These are phyloP conservation scores for Macrotyloma uniflorum DNA, from an alignment of 306 rosid genomes.

Conservation along the genomic window DNA sequence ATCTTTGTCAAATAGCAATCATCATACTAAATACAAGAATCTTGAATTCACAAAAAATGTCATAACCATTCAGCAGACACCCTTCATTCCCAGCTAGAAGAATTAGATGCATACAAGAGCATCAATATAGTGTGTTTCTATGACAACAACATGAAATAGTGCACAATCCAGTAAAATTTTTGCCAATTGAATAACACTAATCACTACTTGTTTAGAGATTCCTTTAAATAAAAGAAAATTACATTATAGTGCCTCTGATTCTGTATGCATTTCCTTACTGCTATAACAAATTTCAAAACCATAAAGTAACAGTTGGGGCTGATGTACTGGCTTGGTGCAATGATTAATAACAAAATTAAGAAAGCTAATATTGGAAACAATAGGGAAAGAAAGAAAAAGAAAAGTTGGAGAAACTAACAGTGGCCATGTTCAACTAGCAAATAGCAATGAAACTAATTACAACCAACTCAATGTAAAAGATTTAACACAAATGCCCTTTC, in stretches of 20 bases:
- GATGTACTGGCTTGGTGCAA: not conserved
- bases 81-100: not conserved
- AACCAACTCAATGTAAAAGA: not conserved
- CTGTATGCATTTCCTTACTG: not conserved
- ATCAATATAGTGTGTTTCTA: not conserved
- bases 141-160: not conserved
- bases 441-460: not conserved
- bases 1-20: not conserved
- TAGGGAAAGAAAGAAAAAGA: constrained; percentile 7
- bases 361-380: constrained; percentile 2
- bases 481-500: constrained; percentile 1
- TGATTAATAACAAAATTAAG: not conserved
- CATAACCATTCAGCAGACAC: not conserved
- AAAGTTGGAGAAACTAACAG: not conserved
- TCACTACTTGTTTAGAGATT: not conserved
- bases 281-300: constrained; percentile 5
- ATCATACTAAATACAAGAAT: not conserved
- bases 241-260: not conserved
- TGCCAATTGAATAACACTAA: not conserved
- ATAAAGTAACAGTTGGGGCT: not conserved
- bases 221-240: not conserved
- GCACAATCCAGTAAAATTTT: not conserved
- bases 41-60: constrained; percentile 4
- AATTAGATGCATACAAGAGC: not conserved
- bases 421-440: not conserved